Percentiles rank a stretch among this genome's conserved stretches.
phyloP scores from a whole-genome alignment of 1,139 yeast genomes.

The Blastobotrys serpentis region DNA sequence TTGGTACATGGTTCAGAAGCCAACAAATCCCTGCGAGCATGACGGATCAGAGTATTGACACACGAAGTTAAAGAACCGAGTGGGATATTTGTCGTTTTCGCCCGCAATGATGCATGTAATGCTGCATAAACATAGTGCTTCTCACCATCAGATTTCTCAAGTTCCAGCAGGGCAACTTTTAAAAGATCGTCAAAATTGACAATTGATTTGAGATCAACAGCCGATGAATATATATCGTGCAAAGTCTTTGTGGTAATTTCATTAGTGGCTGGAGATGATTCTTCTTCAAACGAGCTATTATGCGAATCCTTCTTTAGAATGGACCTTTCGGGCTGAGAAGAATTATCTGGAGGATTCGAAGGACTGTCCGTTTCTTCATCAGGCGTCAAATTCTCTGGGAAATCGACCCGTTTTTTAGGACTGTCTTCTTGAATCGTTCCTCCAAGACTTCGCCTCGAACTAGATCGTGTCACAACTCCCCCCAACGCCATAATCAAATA shows the following conservation, averaged over 20 bases:
- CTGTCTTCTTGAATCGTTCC: background rate
- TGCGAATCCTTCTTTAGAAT: slow-evolving; percentile 16
- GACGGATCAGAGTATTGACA: slow-evolving; percentile 14
- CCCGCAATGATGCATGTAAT: slow-evolving; percentile 24
- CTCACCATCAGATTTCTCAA: slow-evolving; percentile 17
- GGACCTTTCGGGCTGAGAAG: slow-evolving; percentile 15
- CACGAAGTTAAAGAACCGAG: slow-evolving; percentile 20
- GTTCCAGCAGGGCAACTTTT: slow-evolving; percentile 24
- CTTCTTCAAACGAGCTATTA: background rate
- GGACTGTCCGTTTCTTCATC: slow-evolving; percentile 9
- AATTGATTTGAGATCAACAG: slow-evolving; percentile 21
- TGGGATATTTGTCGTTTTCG: slow-evolving; percentile 16
- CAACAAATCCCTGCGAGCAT: slow-evolving; percentile 27
- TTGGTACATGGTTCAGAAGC: slow-evolving; percentile 22
- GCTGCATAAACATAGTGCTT: slow-evolving; percentile 23
- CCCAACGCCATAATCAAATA: slow-evolving; percentile 55
- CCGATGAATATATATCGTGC: slow-evolving; percentile 24
- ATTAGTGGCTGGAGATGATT: background rate
- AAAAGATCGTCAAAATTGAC: slow-evolving; percentile 24
- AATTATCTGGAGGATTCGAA: slow-evolving; percentile 19
- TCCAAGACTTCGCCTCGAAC: background rate
- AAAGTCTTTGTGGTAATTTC: slow-evolving; percentile 15
- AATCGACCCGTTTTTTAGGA: slow-evolving; percentile 6
- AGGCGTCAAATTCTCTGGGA: slow-evolving; percentile 9
- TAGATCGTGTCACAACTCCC: slow-evolving; percentile 45